Conservation (phyloP, 1,139 yeast genomes). For the Arxiozyma bovina region DNA sequence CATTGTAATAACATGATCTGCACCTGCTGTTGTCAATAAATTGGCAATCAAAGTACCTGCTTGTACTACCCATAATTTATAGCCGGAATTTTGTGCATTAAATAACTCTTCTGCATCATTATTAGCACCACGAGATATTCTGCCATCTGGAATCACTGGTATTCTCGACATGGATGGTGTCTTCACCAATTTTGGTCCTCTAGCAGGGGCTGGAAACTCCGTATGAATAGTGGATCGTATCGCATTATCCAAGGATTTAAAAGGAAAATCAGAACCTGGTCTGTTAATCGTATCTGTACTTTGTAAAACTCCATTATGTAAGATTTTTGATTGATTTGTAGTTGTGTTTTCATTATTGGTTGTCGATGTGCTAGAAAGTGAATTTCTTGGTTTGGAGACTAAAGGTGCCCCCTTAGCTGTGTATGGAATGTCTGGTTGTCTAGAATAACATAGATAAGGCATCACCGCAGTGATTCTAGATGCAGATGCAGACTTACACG, state of each 20-base stretch:
- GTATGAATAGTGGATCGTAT: slow-evolving; percentile 15
- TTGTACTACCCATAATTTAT: slow-evolving; percentile 93
- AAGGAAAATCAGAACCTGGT: slow-evolving; percentile 21
- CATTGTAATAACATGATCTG: slow-evolving; percentile 94
- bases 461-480: slow-evolving; percentile 87
- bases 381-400: slow-evolving; percentile 38
- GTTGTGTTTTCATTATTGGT: slow-evolving; percentile 22
- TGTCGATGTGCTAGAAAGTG: slow-evolving; percentile 56
- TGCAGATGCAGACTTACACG: slow-evolving; percentile 94
- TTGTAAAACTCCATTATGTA: slow-evolving; percentile 7
- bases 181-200: slow-evolving; percentile 12
- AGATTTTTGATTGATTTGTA: not conserved
- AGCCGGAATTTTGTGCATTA: slow-evolving; percentile 47
- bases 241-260: slow-evolving; percentile 16
- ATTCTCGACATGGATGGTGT: slow-evolving; percentile 26
- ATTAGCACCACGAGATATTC: slow-evolving; percentile 16
- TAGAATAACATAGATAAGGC: slow-evolving; percentile 89
- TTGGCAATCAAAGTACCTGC: slow-evolving; percentile 90
- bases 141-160: slow-evolving; percentile 31
- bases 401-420: slow-evolving; percentile 59
- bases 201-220: slow-evolving; percentile 8
- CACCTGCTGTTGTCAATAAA: slow-evolving; percentile 84
- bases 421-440: slow-evolving; percentile 95
- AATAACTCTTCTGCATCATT: slow-evolving; percentile 26
- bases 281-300: slow-evolving; percentile 12